phyloP scores from a whole-genome alignment of 2,329 filamentous ascomycete genomes.

The Biscogniauxia marginata region DNA sequence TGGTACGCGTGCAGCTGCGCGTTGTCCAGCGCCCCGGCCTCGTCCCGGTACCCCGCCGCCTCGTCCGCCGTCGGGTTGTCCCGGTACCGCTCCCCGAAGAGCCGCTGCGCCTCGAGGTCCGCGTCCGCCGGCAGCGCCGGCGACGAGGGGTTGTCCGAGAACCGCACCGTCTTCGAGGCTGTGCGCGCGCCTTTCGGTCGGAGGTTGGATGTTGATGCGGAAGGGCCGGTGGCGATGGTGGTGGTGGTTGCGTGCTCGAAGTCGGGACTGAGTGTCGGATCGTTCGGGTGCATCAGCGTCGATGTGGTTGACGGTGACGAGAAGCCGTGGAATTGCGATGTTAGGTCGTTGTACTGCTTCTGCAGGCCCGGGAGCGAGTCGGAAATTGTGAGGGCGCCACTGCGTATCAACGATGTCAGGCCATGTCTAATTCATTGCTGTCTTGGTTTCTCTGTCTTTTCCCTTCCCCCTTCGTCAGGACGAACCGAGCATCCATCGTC shows the following conservation, averaged over 20 bases:
- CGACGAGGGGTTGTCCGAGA: slow-evolving; percentile 63
- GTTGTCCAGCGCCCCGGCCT: slow-evolving; percentile 67
- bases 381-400: slow-evolving; percentile 49
- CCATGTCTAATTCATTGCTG: background rate
- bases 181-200: slow-evolving; percentile 33
- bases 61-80: slow-evolving; percentile 33
- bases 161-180: slow-evolving; percentile 75
- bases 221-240: slow-evolving; percentile 24
- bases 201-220: slow-evolving; percentile 22
- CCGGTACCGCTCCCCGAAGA: slow-evolving; percentile 58
- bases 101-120: slow-evolving; percentile 39
- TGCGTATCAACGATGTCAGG: slow-evolving; percentile 32
- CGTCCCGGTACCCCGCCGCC: slow-evolving; percentile 56
- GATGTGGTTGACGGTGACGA: slow-evolving; percentile 47
- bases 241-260: slow-evolving; percentile 61
- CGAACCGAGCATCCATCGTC: no score
- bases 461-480: background rate
- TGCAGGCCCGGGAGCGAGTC: slow-evolving; percentile 69
- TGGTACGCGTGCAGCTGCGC: slow-evolving; percentile 87
- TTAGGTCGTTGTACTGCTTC: slow-evolving; percentile 73
- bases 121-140: slow-evolving; percentile 40
- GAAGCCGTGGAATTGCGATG: slow-evolving; percentile 75
- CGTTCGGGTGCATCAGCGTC: slow-evolving; percentile 61
- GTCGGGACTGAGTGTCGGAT: slow-evolving; percentile 59
- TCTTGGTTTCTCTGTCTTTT: background rate